These are phyloP conservation scores for Podosphaera fusca DNA, from an alignment of 2,329 filamentous ascomycete species.

Conservation along the genomic window DNA sequence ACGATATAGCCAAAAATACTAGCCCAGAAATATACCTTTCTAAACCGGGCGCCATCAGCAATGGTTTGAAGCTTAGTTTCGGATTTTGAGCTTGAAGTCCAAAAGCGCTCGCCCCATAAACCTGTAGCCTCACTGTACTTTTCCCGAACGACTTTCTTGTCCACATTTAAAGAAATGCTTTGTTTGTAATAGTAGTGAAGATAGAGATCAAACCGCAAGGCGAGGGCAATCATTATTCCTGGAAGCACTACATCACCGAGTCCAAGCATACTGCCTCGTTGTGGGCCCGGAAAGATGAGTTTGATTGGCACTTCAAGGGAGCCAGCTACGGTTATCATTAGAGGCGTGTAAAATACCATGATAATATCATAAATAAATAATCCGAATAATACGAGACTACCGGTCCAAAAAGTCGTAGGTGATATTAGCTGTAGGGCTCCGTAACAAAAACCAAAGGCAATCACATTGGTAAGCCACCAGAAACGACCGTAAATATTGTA, in stretches of 20 bases:
- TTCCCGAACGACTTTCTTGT: constrained; percentile 20
- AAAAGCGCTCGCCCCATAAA: constrained; percentile 65
- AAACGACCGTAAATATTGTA: constrained; percentile 13
- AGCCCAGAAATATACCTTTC: constrained; percentile 69
- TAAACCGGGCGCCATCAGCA: constrained; percentile 27
- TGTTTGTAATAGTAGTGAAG: constrained; percentile 53
- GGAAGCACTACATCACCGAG: constrained; percentile 87
- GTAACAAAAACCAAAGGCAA: constrained; percentile 77
- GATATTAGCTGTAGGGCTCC: constrained; percentile 62
- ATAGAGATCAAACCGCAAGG: constrained; percentile 78
- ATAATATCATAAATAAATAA: constrained; percentile 92
- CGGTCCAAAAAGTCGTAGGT: constrained; percentile 67
- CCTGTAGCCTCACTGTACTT: constrained; percentile 38
- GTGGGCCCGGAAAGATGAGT: constrained; percentile 48
- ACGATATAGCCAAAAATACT: constrained; percentile 52
- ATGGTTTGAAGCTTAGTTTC: constrained; percentile 10
- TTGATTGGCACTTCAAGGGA: constrained; percentile 85
- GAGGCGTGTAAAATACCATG: constrained; percentile 70
- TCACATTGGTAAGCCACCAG: constrained; percentile 48
- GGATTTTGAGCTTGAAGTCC: constrained; percentile 25
- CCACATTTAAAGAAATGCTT: constrained; percentile 9
- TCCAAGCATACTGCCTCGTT: constrained; percentile 61
- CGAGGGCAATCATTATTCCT: constrained; percentile 71
- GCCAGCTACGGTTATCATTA: constrained; percentile 74
- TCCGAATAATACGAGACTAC: constrained; percentile 50